Conservation (phyloP, 225 moss, liverwort and hornwort genomes). For the Lunularia cruciata region DNA sequence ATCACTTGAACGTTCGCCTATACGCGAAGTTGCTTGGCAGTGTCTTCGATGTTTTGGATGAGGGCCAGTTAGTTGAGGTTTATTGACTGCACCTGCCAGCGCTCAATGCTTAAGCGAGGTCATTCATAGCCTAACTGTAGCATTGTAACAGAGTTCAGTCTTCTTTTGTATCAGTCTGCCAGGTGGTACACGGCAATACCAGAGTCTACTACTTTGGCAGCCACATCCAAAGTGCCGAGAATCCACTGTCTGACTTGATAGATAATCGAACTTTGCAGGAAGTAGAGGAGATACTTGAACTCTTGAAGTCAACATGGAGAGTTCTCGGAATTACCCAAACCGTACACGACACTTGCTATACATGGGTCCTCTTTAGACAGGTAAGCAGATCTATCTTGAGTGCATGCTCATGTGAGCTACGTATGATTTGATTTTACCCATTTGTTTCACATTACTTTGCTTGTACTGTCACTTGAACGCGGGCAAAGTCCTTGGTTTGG, state of each 20-base stretch:
- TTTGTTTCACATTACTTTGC: no score
- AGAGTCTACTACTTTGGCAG: not conserved
- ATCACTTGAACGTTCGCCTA: conserved; percentile 86
- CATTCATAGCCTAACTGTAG: no score
- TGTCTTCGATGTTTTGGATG: conserved; percentile 89
- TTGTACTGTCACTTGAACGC: no score
- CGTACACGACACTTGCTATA: conserved; percentile 85
- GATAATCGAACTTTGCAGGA: conserved; percentile 45
- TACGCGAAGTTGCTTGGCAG: conserved; percentile 96
- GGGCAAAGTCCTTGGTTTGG: no score
- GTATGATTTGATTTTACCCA: no score
- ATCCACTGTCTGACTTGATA: not conserved
- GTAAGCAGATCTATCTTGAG: no score
- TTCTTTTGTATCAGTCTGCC: not conserved
- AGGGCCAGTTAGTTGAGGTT: conserved; percentile 89
- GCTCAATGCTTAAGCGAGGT: no score
- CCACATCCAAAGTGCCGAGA: not conserved
- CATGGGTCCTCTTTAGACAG: conserved; percentile 98
- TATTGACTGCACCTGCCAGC: not conserved
- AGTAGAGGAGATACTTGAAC: conserved; percentile 88
- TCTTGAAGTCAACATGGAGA: conserved; percentile 93
- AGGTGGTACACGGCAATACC: not conserved
- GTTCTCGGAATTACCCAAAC: conserved; percentile 90
- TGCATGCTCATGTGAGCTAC: no score
- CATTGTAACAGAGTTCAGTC: no score